Conservation (phyloP, 257 asterid species). For the Penstemon eatonii region DNA sequence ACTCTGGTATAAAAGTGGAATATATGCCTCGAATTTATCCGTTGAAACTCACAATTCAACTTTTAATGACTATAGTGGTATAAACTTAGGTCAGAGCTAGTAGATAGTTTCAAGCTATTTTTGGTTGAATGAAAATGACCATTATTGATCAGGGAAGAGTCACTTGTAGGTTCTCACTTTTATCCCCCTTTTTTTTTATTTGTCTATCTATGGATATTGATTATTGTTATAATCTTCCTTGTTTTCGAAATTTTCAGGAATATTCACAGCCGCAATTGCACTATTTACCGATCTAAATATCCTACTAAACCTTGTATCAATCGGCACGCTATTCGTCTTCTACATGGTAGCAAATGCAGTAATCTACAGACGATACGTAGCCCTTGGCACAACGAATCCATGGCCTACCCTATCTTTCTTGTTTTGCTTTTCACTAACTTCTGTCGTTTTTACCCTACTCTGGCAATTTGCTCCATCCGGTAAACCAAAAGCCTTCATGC, state of each 20-base stretch:
- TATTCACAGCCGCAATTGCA: conserved; percentile 82
- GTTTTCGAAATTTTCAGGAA: conserved; percentile 44
- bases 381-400: conserved; percentile 59
- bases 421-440: conserved; percentile 55
- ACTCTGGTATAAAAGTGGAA: conserved; percentile 25
- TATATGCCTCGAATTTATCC: conserved; percentile 31
- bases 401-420: conserved; percentile 73
- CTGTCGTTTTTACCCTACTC: conserved; percentile 61
- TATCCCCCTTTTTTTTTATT: neutral
- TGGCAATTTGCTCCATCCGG: conserved; percentile 73
- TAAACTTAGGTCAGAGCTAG: conserved; percentile 25
- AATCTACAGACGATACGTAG: conserved; percentile 76
- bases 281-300: conserved; percentile 75
- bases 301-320: conserved; percentile 66
- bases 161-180: conserved; percentile 6
- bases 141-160: conserved; percentile 9
- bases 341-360: conserved; percentile 94
- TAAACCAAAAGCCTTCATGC: conserved; percentile 58
- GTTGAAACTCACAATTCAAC: conserved; percentile 26
- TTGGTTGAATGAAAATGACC: conserved; percentile 25
- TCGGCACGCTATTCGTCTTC: conserved; percentile 90
- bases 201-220: neutral
- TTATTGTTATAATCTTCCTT: neutral
- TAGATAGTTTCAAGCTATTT: conserved; percentile 18
- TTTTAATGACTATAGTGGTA: conserved; percentile 19